Percentiles rank a stretch among this genome's conserved stretches.
phyloP scores from a whole-genome alignment of 2,329 filamentous ascomycete genomes.

The Trichoderma breve region DNA sequence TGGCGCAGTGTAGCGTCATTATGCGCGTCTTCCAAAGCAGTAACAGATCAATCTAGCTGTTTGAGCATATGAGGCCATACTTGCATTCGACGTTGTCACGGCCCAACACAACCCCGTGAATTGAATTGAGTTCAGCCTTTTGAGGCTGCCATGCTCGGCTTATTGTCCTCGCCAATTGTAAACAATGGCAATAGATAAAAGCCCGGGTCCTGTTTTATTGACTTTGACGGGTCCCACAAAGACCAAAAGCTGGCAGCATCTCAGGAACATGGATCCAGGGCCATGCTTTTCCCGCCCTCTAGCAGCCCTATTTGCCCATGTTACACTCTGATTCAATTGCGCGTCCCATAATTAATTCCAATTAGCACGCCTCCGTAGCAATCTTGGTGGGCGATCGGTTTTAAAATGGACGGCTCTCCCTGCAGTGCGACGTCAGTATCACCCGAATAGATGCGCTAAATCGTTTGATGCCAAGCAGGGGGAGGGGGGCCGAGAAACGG shows the following conservation, averaged over 20 bases:
- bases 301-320: slow-evolving; percentile 12
- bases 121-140: not conserved
- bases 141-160: not conserved
- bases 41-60: not conserved
- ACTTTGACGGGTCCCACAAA: slow-evolving; percentile 13
- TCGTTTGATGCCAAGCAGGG: slow-evolving; percentile 9
- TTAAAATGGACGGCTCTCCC: not conserved
- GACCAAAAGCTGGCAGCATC: not conserved
- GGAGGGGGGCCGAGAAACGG: not conserved
- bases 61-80: not conserved
- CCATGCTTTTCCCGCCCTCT: not conserved
- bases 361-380: slow-evolving; percentile 1
- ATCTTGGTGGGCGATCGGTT: slow-evolving; percentile 13
- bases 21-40: not conserved
- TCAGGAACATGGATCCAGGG: slow-evolving; percentile 7
- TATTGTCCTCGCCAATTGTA: not conserved
- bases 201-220: not conserved
- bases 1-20: not conserved
- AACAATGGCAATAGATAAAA: not conserved
- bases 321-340: not conserved
- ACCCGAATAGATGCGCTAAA: slow-evolving; percentile 16
- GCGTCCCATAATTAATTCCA: slow-evolving; percentile 11
- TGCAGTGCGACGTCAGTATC: slow-evolving; percentile 14
- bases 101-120: not conserved
- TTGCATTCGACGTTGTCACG: not conserved